Evolutionary conservation across 345 rosid genomes (phyloP), one percentile per base, ranked within the genome.

Genomic region (Aethionema arabicum): DNA sequence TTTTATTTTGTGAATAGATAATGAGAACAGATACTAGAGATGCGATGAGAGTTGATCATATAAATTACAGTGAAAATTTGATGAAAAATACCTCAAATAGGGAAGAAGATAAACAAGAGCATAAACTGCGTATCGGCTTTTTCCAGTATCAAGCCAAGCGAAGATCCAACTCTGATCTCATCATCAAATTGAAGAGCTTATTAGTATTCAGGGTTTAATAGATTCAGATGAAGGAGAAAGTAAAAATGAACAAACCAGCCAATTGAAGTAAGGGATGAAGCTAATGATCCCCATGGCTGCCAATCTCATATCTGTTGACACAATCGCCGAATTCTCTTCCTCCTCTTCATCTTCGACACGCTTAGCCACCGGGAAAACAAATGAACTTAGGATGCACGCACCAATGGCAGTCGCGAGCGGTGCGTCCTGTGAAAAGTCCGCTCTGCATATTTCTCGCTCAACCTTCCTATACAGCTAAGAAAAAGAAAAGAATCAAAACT

Each of bases 91-190:
- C 99, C 90, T 90, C 39, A 93, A 16, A 61, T 90, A 93, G 4
- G 99, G 97, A 73, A 82, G 82, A 77, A 93, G 74, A 78, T 93
- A 93, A 0, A 78, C 91, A 51, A 85, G 63, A 33, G 99, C 74
- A 59, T 84, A 90, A 11, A 84, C 72, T 12, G 88, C 88, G 60
- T 90, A 93, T 9, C 90, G 88, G 45, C 95, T 75, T 63, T 78
- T 87, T 36, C 91, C 95, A 0, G 97, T 85, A 69, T 93, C 99
- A 72, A 90, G 91, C 95, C 97, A 90, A 11, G 99, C 99, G 68
- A 93, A 93, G 12, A 93, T 83, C 99, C 99, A 93, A 74, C 97
- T 78, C 99, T 93, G 63, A 32, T 11, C 38, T 49, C 46, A 48
- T 7, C 10, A 11, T 10, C 30, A 47, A 47, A 47, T 47, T 5